Conservation (phyloP, 108 stramenopile species). For the Cyclotella sp. region DNA sequence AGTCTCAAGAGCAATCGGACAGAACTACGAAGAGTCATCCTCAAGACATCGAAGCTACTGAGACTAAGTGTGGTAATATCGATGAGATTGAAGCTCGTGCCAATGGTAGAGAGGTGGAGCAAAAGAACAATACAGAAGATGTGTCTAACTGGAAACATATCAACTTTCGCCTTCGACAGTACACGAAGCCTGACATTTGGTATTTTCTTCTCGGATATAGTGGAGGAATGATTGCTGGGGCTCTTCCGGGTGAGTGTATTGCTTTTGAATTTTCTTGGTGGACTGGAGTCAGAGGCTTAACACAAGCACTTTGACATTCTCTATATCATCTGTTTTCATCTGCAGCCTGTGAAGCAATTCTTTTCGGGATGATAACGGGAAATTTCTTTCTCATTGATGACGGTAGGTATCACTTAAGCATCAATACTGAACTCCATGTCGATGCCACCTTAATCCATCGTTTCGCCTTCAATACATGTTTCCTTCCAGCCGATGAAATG, state of each 20-base stretch:
- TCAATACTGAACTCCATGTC: background rate
- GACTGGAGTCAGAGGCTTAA: too few species aligned
- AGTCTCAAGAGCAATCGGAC: background rate
- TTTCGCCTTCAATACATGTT: background rate
- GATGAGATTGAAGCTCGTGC: slow-evolving; percentile 4
- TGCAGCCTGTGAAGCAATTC: slow-evolving; percentile 40
- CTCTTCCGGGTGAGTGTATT: slow-evolving; percentile 4
- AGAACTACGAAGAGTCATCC: background rate
- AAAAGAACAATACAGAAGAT: slow-evolving; percentile 10
- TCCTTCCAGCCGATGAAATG: slow-evolving; percentile 28
- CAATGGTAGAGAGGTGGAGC: slow-evolving; percentile 1
- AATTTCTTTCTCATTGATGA: slow-evolving; percentile 31
- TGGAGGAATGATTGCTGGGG: slow-evolving; percentile 32
- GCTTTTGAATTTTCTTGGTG: too few species aligned
- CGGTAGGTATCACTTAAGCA: background rate
- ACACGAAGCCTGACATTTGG: slow-evolving; percentile 16
- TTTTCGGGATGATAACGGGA: slow-evolving; percentile 39
- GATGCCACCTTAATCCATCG: background rate
- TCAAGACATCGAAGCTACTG: background rate
- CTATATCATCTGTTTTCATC: slow-evolving; percentile 2
- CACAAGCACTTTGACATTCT: too few species aligned
- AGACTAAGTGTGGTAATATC: background rate
- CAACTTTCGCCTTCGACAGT: slow-evolving; percentile 18
- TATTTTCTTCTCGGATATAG: slow-evolving; percentile 20
- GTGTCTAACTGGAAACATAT: slow-evolving; percentile 9